Evolutionary conservation across 306 rosid species (phyloP).

Genomic region (Cicer cuneatum): DNA sequence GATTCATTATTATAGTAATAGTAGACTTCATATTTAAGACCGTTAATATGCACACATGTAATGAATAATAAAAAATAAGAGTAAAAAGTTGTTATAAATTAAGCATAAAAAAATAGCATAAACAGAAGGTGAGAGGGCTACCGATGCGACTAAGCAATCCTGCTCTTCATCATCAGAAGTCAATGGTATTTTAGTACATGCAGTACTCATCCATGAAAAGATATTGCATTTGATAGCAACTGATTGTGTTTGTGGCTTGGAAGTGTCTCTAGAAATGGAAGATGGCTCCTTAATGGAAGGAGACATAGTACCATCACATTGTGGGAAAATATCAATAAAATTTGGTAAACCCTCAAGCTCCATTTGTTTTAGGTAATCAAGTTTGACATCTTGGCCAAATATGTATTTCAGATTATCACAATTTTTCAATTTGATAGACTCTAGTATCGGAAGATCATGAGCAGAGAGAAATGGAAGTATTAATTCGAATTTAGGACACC

Average conservation of each 20-base stretch:
- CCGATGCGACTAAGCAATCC: background rate
- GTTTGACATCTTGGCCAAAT: background rate
- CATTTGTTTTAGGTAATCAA: background rate
- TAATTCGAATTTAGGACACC: background rate
- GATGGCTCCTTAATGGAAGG: too few relatives aligned
- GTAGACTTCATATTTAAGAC: too few relatives aligned
- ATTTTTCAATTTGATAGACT: fast-evolving
- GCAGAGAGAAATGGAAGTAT: background rate
- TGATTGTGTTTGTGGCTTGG: background rate
- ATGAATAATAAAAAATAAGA: background rate
- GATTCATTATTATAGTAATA: too few relatives aligned
- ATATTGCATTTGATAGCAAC: background rate
- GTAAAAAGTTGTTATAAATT: background rate
- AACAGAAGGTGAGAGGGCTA: background rate
- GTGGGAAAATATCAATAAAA: background rate
- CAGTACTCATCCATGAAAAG: background rate
- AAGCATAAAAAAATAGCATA: background rate
- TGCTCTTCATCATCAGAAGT: background rate
- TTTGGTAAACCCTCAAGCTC: fast-evolving
- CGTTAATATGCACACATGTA: background rate
- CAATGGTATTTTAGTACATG: background rate
- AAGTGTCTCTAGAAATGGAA: background rate
- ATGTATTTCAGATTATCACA: background rate
- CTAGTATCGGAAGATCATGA: background rate
- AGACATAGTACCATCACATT: too few relatives aligned